Conservation (phyloP, 2,329 filamentous ascomycete species). For the Ceratocystis destructans region DNA sequence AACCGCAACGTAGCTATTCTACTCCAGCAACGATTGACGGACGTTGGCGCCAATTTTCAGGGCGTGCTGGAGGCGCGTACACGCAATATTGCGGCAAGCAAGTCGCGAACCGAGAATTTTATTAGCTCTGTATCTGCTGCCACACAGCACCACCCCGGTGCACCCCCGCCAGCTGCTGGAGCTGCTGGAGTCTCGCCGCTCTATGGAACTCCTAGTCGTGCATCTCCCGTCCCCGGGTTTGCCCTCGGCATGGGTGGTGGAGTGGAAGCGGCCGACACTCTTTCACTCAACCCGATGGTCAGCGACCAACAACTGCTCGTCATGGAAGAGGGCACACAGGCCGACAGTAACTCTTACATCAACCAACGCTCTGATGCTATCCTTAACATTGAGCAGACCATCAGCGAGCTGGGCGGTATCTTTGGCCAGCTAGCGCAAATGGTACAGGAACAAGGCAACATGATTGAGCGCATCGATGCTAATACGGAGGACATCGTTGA, state of each 20-base stretch:
- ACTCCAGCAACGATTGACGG: conserved; percentile 78
- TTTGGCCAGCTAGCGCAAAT: conserved; percentile 91
- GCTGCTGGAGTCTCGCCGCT: conserved; percentile 61
- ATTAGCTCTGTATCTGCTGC: conserved; percentile 78
- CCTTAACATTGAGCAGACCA: conserved; percentile 91
- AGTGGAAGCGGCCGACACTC: conserved; percentile 58
- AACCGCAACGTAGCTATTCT: conserved; percentile 95
- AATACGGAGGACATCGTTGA: conserved; percentile 97
- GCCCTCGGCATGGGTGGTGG: conserved; percentile 71
- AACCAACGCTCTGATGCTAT: conserved; percentile 90
- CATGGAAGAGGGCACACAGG: conserved; percentile 83
- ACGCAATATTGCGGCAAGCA: conserved; percentile 92
- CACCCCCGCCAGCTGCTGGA: not conserved
- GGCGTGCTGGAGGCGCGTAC: conserved; percentile 91
- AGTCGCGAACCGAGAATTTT: conserved; percentile 89
- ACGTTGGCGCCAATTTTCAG: conserved; percentile 92
- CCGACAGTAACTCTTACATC: conserved; percentile 62
- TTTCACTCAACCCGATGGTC: conserved; percentile 66
- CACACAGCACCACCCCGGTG: conserved; percentile 45
- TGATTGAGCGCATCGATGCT: conserved; percentile 93
- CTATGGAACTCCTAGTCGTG: conserved; percentile 62
- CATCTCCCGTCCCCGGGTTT: conserved; percentile 50
- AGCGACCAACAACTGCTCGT: conserved; percentile 77
- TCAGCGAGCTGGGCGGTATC: conserved; percentile 75
- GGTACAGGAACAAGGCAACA: conserved; percentile 94